Conservation (phyloP, 2,329 filamentous ascomycete species). For the Talaromyces sp. region DNA sequence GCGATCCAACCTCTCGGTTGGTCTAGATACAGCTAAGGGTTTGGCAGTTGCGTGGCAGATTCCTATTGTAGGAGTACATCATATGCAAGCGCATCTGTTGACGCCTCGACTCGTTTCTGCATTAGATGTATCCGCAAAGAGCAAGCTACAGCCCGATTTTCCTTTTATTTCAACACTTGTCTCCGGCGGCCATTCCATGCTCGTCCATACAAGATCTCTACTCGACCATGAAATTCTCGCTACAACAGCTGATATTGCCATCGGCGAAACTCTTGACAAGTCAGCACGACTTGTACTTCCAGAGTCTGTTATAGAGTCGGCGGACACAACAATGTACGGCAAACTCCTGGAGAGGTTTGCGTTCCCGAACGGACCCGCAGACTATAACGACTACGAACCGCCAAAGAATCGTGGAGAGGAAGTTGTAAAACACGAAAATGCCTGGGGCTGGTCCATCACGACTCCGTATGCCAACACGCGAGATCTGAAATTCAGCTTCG, state of each 20-base stretch:
- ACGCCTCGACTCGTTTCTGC: constrained; percentile 75
- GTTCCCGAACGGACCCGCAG: constrained; percentile 52
- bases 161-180: constrained; percentile 86
- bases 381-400: constrained; percentile 53
- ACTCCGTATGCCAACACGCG: constrained; percentile 62
- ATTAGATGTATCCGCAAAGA: constrained; percentile 34
- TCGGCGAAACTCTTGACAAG: constrained; percentile 89
- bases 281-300: constrained; percentile 74
- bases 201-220: constrained; percentile 69
- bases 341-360: constrained; percentile 74
- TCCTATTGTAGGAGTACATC: constrained; percentile 81
- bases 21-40: constrained; percentile 81
- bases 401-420: constrained; percentile 59
- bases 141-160: constrained; percentile 51
- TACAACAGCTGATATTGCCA: constrained; percentile 71
- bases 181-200: constrained; percentile 86
- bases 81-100: constrained; percentile 95
- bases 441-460: constrained; percentile 65
- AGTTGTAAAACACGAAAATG: constrained; percentile 44
- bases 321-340: constrained; percentile 71
- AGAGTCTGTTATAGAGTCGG: constrained; percentile 49
- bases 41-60: constrained; percentile 77
- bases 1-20: constrained; percentile 70
- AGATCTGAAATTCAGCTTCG: constrained; percentile 67
- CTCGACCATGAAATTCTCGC: constrained; percentile 70